Percentiles rank a stretch among this genome's conserved stretches.
phyloP scores from a whole-genome alignment of 805 yeast genomes.

The Saccharomycopsis javanensis region DNA sequence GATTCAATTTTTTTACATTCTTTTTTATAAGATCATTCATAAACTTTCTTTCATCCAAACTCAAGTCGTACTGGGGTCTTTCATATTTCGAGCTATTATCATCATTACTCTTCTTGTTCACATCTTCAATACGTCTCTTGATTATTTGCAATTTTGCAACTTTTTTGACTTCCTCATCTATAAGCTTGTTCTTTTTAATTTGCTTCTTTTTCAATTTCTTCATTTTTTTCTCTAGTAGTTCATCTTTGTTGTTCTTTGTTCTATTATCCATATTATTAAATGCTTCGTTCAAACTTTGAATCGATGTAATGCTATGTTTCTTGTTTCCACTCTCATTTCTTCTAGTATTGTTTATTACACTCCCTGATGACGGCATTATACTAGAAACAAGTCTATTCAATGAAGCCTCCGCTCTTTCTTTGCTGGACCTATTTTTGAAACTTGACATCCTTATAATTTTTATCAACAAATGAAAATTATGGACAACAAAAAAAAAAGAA shows the following conservation, averaged over 20 bases:
- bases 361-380: constrained; percentile 29
- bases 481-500: too few species aligned
- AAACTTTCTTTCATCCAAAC: constrained; percentile 28
- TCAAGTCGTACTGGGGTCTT: constrained; percentile 23
- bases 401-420: constrained; percentile 29
- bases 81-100: neutral
- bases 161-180: constrained; percentile 23
- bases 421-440: constrained; percentile 26
- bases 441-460: constrained; percentile 1
- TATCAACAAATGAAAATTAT: too few species aligned
- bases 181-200: constrained; percentile 21
- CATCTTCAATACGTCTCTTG: constrained; percentile 24
- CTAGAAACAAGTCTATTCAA: constrained; percentile 33
- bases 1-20: constrained; percentile 30
- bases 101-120: constrained; percentile 4
- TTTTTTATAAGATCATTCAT: constrained; percentile 28
- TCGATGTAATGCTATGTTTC: constrained; percentile 22
- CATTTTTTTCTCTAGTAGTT: constrained; percentile 28
- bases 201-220: constrained; percentile 28
- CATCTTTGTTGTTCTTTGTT: constrained; percentile 3
- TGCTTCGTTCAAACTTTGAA: constrained; percentile 31
- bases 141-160: constrained; percentile 29
- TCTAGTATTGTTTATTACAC: constrained; percentile 16
- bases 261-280: constrained; percentile 26
- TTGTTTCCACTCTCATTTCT: constrained; percentile 8